Evolutionary conservation across 2,329 filamentous ascomycete genomes (phyloP).

Genomic region (Penicillium freii): DNA sequence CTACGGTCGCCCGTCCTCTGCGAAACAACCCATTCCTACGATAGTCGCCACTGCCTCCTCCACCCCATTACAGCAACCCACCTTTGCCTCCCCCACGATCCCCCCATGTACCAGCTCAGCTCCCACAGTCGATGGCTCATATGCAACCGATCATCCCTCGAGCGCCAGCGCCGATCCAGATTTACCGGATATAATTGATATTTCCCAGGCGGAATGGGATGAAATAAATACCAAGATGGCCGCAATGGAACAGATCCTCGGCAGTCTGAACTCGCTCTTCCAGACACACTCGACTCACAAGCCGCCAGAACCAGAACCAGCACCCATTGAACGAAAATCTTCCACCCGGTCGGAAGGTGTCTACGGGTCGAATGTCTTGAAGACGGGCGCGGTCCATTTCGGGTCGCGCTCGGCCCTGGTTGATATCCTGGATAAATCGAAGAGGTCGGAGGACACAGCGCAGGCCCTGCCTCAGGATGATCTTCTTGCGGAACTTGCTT

Average conservation of each 20-base stretch:
- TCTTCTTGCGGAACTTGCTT: conserved; percentile 57
- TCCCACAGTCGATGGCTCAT: conserved; percentile 20
- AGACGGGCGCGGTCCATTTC: conserved; percentile 57
- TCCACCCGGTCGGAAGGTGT: conserved; percentile 27
- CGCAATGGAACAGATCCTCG: conserved; percentile 36
- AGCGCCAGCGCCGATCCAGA: conserved; percentile 21
- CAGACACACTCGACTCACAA: conserved; percentile 26
- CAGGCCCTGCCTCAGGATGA: conserved; percentile 58
- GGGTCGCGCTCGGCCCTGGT: conserved; percentile 58
- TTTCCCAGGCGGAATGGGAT: conserved; percentile 37
- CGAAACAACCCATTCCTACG: conserved; percentile 14
- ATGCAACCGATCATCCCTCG: conserved; percentile 18
- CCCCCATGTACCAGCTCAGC: conserved; percentile 11
- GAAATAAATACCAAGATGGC: conserved; percentile 37
- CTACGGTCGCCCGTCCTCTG: conserved; percentile 33
- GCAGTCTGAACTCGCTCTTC: conserved; percentile 34
- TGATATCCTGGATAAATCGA: conserved; percentile 53
- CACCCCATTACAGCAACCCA: conserved; percentile 17
- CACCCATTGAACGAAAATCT: conserved; percentile 12
- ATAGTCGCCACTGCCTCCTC: conserved; percentile 14
- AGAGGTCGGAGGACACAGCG: conserved; percentile 35
- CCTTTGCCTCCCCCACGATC: conserved; percentile 16
- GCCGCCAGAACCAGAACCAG: conserved; percentile 17
- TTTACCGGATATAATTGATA: conserved; percentile 29
- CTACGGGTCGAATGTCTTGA: conserved; percentile 32